Percentiles rank a stretch among this genome's conserved stretches.
Evolutionary conservation across 73 alveolate genomes (phyloP).

Genomic region (Paramecium biaurelia): DNA sequence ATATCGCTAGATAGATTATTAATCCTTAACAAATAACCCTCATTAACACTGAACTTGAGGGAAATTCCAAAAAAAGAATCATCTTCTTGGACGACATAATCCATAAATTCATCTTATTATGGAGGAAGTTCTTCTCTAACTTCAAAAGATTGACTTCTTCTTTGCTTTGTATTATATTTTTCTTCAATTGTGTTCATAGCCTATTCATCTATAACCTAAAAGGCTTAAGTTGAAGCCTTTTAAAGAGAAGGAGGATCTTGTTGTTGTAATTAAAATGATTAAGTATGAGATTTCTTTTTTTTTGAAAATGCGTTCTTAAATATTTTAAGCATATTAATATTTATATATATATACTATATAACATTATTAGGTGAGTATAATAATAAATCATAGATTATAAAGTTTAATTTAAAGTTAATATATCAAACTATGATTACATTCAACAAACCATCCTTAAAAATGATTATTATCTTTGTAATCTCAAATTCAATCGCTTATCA

Average conservation of each 20-base stretch:
- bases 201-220: not conserved
- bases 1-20: constrained; percentile 16
- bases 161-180: not conserved
- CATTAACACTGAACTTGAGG: not conserved
- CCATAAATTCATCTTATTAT: not conserved
- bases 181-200: not conserved
- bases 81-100: not conserved
- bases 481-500: too few species aligned
- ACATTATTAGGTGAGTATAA: not conserved
- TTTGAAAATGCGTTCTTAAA: not conserved
- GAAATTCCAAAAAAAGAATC: constrained; percentile 27
- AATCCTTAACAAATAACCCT: not conserved
- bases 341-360: too few species aligned
- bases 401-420: too few species aligned
- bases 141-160: not conserved
- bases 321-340: not conserved
- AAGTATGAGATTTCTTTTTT: not conserved
- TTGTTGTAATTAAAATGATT: not conserved
- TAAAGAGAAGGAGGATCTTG: not conserved
- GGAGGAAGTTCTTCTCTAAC: not conserved
- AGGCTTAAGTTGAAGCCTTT: not conserved
- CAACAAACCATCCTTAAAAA: too few species aligned
- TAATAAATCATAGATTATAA: not conserved
- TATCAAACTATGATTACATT: too few species aligned
- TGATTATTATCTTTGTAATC: too few species aligned